Evolutionary conservation across 257 asterid genomes (phyloP).

Genomic region (Solanum pinnatisectum): DNA sequence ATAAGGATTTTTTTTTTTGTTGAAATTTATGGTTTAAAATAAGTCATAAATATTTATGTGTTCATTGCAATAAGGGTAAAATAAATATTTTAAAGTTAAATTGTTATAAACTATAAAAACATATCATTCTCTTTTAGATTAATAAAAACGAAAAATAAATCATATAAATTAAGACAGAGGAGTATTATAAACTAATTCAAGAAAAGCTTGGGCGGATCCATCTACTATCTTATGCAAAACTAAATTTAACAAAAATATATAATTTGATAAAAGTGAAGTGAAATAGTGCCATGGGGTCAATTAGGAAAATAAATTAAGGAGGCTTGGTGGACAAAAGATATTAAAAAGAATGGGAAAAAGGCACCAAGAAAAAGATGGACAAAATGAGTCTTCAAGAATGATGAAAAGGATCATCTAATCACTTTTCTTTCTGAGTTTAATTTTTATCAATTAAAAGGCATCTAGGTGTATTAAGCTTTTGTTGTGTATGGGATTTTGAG

Average conservation of each 20-base stretch:
- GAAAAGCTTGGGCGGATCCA: neutral
- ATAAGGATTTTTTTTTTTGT: too few relatives aligned
- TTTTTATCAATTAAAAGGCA: neutral
- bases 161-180: too few relatives aligned
- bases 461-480: too few relatives aligned
- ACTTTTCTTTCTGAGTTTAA: neutral
- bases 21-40: too few relatives aligned
- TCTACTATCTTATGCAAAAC: neutral
- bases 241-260: neutral
- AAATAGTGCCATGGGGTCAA: neutral
- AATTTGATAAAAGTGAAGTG: neutral
- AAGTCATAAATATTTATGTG: too few relatives aligned
- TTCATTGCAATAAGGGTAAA: neutral
- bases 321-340: neutral
- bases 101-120: neutral
- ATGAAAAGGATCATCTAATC: neutral
- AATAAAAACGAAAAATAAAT: too few relatives aligned
- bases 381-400: neutral
- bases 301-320: neutral
- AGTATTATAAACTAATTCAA: neutral
- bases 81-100: neutral
- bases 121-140: too few relatives aligned
- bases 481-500: too few relatives aligned
- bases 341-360: neutral
- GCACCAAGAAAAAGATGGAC: neutral